These are phyloP conservation scores for Novymonas esmeraldas DNA, from an alignment of 208 protist genomes.

Conservation along the genomic window DNA sequence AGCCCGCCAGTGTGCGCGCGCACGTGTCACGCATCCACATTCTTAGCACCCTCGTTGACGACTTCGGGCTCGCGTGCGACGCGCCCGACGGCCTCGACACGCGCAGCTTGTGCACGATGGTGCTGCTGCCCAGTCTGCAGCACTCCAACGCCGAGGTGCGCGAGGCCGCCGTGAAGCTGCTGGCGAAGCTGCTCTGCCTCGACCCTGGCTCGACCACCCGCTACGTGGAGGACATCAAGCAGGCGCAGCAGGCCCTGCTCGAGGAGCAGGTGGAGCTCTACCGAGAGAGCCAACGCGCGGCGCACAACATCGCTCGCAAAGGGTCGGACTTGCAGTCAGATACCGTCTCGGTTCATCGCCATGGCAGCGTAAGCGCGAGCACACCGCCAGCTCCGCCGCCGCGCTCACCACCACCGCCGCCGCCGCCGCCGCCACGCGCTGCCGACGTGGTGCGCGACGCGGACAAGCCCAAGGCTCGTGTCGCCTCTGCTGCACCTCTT, in stretches of 20 bases:
- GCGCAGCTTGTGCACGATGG: constrained; percentile 45
- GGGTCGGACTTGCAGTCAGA: constrained; percentile 18
- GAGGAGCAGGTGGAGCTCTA: constrained; percentile 66
- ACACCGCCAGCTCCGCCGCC: constrained; percentile 1
- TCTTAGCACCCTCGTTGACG: constrained; percentile 72
- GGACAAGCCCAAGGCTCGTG: not conserved
- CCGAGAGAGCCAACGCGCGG: constrained; percentile 19
- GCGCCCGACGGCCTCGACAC: constrained; percentile 51
- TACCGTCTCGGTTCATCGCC: constrained; percentile 15
- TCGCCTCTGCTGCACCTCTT: not conserved
- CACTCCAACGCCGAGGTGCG: constrained; percentile 84
- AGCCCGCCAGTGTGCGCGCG: constrained; percentile 48
- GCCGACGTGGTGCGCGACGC: too few relatives aligned
- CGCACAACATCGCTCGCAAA: constrained; percentile 2
- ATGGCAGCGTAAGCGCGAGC: constrained; percentile 7
- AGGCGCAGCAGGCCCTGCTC: constrained; percentile 70
- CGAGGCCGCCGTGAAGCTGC: constrained; percentile 67
- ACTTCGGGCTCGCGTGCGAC: constrained; percentile 53
- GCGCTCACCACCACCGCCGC: not conserved
- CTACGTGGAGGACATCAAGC: constrained; percentile 69
- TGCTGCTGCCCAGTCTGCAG: constrained; percentile 70
- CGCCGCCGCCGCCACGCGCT: not conserved
- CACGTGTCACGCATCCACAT: constrained; percentile 74
- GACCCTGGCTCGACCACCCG: constrained; percentile 26
- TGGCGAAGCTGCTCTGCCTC: constrained; percentile 64